Conservation (phyloP, 768 basidiomycete genomes). For the Psilocybe cubensis region DNA sequence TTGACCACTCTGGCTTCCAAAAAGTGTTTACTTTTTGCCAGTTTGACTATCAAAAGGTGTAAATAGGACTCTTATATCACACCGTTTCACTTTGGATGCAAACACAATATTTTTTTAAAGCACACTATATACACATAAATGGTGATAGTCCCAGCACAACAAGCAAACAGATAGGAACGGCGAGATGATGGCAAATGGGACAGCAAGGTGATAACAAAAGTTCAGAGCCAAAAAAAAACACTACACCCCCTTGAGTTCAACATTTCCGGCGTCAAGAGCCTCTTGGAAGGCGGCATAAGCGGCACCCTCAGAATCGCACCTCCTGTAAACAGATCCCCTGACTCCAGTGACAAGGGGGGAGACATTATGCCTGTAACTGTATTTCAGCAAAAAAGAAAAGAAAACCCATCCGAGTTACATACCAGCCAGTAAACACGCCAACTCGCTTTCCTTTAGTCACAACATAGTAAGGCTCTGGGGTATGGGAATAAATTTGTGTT, state of each 20-base stretch:
- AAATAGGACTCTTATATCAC: too few species aligned
- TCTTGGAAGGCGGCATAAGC: slow-evolving; percentile 1
- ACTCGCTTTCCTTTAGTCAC: background rate
- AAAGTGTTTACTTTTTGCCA: too few species aligned
- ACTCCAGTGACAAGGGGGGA: background rate
- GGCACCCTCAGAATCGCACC: background rate
- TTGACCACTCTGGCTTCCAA: too few species aligned
- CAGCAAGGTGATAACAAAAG: slow-evolving; percentile 1
- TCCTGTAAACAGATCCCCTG: background rate
- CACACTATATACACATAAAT: too few species aligned
- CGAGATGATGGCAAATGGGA: background rate
- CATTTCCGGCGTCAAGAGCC: background rate
- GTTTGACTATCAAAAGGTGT: too few species aligned
- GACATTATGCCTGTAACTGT: background rate
- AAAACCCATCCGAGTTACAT: background rate
- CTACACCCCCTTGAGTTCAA: too few species aligned
- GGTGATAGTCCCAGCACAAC: too few species aligned
- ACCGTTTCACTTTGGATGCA: too few species aligned
- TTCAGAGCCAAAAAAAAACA: background rate
- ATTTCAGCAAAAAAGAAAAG: background rate
- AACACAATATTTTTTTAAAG: too few species aligned
- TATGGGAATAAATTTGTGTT: too few species aligned
- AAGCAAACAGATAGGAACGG: too few species aligned
- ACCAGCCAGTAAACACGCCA: background rate
- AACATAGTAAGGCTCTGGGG: too few species aligned